Evolutionary conservation across 2,329 filamentous ascomycete genomes (phyloP).

Genomic region (Raffaelea albimanens): DNA sequence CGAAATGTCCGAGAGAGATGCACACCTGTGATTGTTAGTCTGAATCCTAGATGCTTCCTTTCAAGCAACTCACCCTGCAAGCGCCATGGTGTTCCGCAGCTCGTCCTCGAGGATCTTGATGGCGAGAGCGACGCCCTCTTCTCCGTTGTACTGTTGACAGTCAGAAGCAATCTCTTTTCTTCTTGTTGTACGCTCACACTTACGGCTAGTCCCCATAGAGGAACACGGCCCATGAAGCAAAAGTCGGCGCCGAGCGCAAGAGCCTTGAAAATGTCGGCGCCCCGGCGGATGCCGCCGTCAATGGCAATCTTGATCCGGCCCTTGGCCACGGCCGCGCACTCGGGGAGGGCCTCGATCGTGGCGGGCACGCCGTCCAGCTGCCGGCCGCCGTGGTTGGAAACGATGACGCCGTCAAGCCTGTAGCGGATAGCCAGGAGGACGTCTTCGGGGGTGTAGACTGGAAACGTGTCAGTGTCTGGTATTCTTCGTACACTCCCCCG

Average conservation of each 20-base stretch:
- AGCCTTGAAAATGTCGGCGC: constrained; percentile 46
- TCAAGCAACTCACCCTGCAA: background rate
- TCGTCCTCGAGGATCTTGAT: background rate
- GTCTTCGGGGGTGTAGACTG: constrained; percentile 22
- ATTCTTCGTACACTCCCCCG: too few species aligned
- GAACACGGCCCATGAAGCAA: constrained; percentile 35
- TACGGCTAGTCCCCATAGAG: constrained; percentile 33
- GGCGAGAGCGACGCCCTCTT: constrained; percentile 1
- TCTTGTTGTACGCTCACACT: too few species aligned
- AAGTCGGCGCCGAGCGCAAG: constrained; percentile 41
- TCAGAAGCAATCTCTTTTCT: background rate
- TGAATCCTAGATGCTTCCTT: too few species aligned
- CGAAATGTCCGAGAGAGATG: background rate
- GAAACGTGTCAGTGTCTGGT: background rate
- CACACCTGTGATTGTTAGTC: background rate
- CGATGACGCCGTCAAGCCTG: constrained; percentile 20
- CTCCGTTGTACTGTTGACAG: background rate
- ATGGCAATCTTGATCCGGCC: constrained; percentile 40
- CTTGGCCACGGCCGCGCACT: constrained; percentile 38
- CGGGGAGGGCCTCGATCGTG: constrained; percentile 29
- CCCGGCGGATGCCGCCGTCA: constrained; percentile 43
- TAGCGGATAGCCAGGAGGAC: constrained; percentile 26
- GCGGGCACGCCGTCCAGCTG: constrained; percentile 35
- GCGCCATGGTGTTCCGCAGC: background rate
- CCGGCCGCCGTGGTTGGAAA: constrained; percentile 36